phyloP scores from a whole-genome alignment of 2,329 filamentous ascomycete species.

The Botryosphaeria agaves region DNA sequence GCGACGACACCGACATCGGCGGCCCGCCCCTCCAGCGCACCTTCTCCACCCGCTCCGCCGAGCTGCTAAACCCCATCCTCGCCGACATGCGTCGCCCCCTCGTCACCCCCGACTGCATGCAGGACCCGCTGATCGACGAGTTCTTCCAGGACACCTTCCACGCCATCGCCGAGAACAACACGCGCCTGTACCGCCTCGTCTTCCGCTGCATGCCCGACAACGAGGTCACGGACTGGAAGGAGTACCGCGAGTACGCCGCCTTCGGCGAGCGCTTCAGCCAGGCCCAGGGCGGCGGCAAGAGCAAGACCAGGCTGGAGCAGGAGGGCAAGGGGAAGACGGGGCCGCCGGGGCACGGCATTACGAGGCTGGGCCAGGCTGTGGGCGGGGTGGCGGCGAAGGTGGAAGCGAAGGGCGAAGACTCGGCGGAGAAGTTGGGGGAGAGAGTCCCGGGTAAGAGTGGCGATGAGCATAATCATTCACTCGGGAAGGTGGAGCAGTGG shows the following conservation, averaged over 20 bases:
- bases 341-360: constrained; percentile 26
- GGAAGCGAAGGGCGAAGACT: neutral
- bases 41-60: constrained; percentile 29
- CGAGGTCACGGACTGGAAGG: constrained; percentile 81
- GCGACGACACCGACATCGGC: constrained; percentile 70
- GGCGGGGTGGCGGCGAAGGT: constrained; percentile 8
- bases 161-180: constrained; percentile 80
- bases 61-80: constrained; percentile 29
- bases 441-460: neutral
- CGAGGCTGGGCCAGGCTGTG: neutral
- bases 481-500: neutral
- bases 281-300: constrained; percentile 37
- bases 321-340: constrained; percentile 30
- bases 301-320: constrained; percentile 29
- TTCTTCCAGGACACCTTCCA: constrained; percentile 88
- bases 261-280: constrained; percentile 67
- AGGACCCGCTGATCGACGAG: constrained; percentile 61
- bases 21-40: constrained; percentile 48
- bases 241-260: constrained; percentile 69
- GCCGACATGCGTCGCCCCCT: constrained; percentile 55
- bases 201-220: constrained; percentile 97
- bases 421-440: neutral
- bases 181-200: constrained; percentile 78
- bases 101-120: constrained; percentile 85
- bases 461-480: neutral